A percentile compares a stretch with the other conserved stretches of the same genome.
Evolutionary conservation across 2,329 filamentous ascomycete genomes (phyloP).

Genomic region (Monosporascus sp.): DNA sequence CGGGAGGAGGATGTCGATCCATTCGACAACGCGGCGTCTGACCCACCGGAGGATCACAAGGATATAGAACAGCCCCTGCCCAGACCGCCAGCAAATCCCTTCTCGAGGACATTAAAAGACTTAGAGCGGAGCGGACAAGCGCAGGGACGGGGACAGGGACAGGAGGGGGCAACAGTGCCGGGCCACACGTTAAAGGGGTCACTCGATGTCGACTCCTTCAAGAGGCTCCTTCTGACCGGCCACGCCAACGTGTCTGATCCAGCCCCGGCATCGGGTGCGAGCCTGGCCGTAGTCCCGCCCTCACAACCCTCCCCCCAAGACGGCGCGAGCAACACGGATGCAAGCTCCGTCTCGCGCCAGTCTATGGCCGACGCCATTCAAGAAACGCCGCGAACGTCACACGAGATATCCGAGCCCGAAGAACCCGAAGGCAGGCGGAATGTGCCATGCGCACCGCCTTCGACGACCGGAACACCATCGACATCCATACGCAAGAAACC

Average conservation of each 20-base stretch:
- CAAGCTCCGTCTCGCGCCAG: slow-evolving; percentile 54
- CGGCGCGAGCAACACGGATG: slow-evolving; percentile 52
- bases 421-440: slow-evolving; percentile 29
- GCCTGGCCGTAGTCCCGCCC: slow-evolving; percentile 14
- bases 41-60: slow-evolving; percentile 9
- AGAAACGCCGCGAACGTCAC: slow-evolving; percentile 54
- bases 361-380: slow-evolving; percentile 48
- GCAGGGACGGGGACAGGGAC: slow-evolving; percentile 21
- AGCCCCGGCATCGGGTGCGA: slow-evolving; percentile 17
- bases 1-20: slow-evolving; percentile 20
- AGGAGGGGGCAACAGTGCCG: slow-evolving; percentile 29
- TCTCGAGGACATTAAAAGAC: slow-evolving; percentile 51
- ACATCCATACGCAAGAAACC: slow-evolving; percentile 49
- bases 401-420: slow-evolving; percentile 51
- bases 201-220: slow-evolving; percentile 75
- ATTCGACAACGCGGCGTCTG: slow-evolving; percentile 15
- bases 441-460: neutral
- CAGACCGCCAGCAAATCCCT: slow-evolving; percentile 45
- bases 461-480: neutral
- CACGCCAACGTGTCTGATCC: slow-evolving; percentile 39
- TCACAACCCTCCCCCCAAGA: slow-evolving; percentile 23
- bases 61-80: slow-evolving; percentile 14
- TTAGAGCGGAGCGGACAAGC: slow-evolving; percentile 34
- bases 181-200: slow-evolving; percentile 35
- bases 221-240: slow-evolving; percentile 70